Percentiles rank a stretch among this genome's conserved stretches.
These are phyloP conservation scores for Globisporangium polare DNA, from an alignment of 352 stramenopile genomes.

Conservation along the genomic window DNA sequence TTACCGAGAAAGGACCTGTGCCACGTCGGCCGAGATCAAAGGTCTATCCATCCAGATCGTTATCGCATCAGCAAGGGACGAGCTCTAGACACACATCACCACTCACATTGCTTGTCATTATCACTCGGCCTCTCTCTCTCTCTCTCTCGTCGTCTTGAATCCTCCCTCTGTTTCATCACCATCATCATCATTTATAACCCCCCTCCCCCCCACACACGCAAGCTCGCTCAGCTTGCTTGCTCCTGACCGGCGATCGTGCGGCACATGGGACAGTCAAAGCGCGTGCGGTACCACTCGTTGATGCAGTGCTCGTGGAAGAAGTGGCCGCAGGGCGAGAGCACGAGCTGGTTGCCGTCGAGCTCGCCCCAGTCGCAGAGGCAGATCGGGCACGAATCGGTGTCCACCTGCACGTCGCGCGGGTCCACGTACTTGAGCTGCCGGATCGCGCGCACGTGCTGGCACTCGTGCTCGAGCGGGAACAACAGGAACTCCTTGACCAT, in stretches of 20 bases:
- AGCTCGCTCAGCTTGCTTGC: not conserved
- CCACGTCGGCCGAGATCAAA: too few species aligned
- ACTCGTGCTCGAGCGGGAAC: conserved; percentile 79
- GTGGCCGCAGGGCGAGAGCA: conserved; percentile 76
- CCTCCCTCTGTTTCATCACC: not conserved
- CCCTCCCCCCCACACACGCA: too few species aligned
- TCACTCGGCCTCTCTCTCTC: too few species aligned
- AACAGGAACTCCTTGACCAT: conserved; percentile 81
- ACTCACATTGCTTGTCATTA: too few species aligned
- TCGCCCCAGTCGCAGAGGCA: conserved; percentile 83
- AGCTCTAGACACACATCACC: too few species aligned
- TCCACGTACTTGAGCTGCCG: conserved; percentile 84
- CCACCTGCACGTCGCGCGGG: conserved; percentile 71
- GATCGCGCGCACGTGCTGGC: conserved; percentile 77
- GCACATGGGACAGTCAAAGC: conserved; percentile 88
- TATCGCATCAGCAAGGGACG: too few species aligned
- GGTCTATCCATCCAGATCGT: too few species aligned
- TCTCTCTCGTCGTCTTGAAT: too few species aligned
- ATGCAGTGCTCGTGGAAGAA: conserved; percentile 89
- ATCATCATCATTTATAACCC: not conserved
- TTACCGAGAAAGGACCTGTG: too few species aligned
- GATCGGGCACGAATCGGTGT: conserved; percentile 80
- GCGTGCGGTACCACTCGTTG: conserved; percentile 86
- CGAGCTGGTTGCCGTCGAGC: conserved; percentile 77
- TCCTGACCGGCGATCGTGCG: conserved; percentile 70